phyloP scores from a whole-genome alignment of 805 yeast genomes.

The Saccharomycopsis sp. region DNA sequence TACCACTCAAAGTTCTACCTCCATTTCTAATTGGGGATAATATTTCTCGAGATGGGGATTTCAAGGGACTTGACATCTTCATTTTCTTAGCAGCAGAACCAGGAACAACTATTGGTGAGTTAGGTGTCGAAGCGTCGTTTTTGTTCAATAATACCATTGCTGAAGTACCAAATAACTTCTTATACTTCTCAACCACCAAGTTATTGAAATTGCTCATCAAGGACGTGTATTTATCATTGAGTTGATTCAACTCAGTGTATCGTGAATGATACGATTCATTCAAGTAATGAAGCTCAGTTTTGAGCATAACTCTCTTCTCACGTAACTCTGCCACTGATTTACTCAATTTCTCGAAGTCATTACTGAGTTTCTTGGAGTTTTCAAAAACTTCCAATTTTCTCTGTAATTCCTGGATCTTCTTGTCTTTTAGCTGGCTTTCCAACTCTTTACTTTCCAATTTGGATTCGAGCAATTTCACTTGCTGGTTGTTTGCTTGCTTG shows the following conservation, averaged over 20 bases:
- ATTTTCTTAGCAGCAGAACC: background rate
- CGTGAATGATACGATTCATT: constrained; percentile 6
- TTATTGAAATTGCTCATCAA: constrained; percentile 11
- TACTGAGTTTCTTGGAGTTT: background rate
- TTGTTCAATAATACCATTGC: constrained; percentile 15
- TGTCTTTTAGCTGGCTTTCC: constrained; percentile 3
- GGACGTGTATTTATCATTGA: constrained; percentile 7
- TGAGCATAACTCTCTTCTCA: constrained; percentile 1
- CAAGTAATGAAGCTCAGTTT: constrained; percentile 7
- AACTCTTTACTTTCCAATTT: constrained; percentile 5
- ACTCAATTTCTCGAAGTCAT: background rate
- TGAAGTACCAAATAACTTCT: constrained; percentile 18
- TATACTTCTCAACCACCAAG: constrained; percentile 16
- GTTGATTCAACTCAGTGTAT: constrained; percentile 9
- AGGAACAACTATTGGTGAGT: background rate
- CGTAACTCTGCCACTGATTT: background rate
- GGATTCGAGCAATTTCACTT: background rate
- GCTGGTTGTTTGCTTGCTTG: background rate
- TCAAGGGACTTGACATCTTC: background rate
- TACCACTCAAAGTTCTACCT: background rate
- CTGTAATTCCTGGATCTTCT: constrained; percentile 5
- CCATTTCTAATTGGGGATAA: background rate
- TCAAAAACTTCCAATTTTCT: background rate
- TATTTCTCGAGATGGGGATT: background rate
- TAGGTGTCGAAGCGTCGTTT: background rate